phyloP scores from a whole-genome alignment of 768 basidiomycete genomes.

The Termitomyces eurrhizus region DNA sequence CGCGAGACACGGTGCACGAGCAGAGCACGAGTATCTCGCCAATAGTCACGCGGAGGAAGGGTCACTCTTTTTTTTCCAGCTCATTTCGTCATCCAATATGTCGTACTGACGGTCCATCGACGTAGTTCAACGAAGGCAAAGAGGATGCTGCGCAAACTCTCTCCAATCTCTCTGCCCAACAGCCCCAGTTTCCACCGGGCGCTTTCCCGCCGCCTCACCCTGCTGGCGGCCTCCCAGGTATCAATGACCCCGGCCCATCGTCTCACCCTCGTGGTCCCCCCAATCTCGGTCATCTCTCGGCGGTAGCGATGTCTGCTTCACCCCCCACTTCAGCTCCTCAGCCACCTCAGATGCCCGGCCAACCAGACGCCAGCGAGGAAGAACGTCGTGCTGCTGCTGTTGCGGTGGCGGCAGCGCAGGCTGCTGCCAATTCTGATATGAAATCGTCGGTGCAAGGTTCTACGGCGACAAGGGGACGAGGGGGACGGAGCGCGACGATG shows the following conservation, averaged over 20 bases:
- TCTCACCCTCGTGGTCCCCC: constrained; percentile 69
- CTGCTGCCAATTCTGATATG: constrained; percentile 10
- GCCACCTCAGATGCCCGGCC: constrained; percentile 15
- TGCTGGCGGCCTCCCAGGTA: constrained; percentile 40
- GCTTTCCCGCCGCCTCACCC: constrained; percentile 28
- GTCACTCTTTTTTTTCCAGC: neutral
- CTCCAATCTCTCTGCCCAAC: constrained; percentile 46
- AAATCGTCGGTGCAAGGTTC: constrained; percentile 14
- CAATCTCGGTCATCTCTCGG: constrained; percentile 55
- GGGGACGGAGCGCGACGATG: constrained; percentile 57
- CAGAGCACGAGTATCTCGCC: constrained; percentile 31
- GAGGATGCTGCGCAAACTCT: constrained; percentile 61
- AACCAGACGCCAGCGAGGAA: constrained; percentile 25
- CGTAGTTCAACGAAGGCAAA: constrained; percentile 47
- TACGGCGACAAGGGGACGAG: constrained; percentile 36
- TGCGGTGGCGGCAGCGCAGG: constrained; percentile 2
- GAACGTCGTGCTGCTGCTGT: constrained; percentile 14
- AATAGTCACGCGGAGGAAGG: constrained; percentile 34
- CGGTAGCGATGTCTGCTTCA: constrained; percentile 45
- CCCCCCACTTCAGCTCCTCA: constrained; percentile 18
- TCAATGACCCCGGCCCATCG: constrained; percentile 69
- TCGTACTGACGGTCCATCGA: neutral
- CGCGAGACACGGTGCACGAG: constrained; percentile 24
- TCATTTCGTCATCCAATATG: neutral
- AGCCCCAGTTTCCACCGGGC: constrained; percentile 25